Conservation (phyloP, 1,284 basidiomycete species). For the Laetiporus sulphureus region DNA sequence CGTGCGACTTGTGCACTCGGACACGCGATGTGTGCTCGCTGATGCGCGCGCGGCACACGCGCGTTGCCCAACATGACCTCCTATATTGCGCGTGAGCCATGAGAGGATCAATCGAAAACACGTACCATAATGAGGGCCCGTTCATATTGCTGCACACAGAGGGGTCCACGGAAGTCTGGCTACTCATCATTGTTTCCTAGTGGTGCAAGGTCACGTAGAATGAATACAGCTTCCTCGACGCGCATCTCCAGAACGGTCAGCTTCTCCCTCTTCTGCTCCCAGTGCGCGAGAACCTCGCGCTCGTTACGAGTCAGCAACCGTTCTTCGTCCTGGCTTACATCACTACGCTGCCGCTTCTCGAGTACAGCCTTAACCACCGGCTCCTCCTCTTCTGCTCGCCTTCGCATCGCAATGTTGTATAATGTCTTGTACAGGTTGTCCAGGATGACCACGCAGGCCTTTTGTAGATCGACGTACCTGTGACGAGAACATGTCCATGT, state of each 20-base stretch:
- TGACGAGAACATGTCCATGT: not conserved
- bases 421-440: conserved; percentile 81
- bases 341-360: conserved; percentile 74
- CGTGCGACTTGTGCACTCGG: not conserved
- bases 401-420: conserved; percentile 73
- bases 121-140: too few relatives aligned
- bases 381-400: conserved; percentile 65
- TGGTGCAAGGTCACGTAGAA: conserved; percentile 67
- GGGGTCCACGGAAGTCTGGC: not conserved
- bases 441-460: conserved; percentile 74
- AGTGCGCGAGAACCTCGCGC: conserved; percentile 57
- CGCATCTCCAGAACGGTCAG: conserved; percentile 72
- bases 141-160: too few relatives aligned
- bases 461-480: conserved; percentile 80
- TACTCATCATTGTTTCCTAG: conserved; percentile 20
- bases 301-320: conserved; percentile 63
- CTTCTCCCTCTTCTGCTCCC: conserved; percentile 66
- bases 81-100: not conserved
- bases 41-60: not conserved
- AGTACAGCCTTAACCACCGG: conserved; percentile 62
- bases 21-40: not conserved
- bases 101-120: too few relatives aligned
- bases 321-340: conserved; percentile 68
- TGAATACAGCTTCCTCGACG: conserved; percentile 80
- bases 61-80: not conserved